These are phyloP conservation scores for Aureobasidium sp. DNA, from an alignment of 2,329 filamentous ascomycete species.

Conservation along the genomic window DNA sequence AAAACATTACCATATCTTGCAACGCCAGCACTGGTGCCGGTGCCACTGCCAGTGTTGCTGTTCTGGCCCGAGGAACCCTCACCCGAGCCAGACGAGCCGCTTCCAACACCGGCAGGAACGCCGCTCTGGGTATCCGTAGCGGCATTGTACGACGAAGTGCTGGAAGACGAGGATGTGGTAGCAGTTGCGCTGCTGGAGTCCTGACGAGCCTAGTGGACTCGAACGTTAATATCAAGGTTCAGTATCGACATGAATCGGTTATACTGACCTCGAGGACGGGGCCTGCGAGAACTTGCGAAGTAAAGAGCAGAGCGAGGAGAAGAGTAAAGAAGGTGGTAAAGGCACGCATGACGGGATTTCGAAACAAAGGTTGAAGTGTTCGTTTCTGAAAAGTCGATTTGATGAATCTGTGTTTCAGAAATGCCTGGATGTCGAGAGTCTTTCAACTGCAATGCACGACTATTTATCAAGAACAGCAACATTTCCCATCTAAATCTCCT, in stretches of 20 bases:
- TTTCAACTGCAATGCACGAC: background rate
- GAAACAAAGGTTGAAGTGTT: background rate
- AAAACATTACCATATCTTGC: background rate
- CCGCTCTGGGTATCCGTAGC: background rate
- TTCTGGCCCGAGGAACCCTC: conserved; percentile 1
- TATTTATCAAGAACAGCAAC: background rate
- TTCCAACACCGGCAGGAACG: background rate
- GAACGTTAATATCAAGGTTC: background rate
- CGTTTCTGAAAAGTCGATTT: background rate
- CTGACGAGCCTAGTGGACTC: background rate
- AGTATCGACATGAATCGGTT: background rate
- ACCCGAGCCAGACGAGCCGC: background rate
- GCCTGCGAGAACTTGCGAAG: background rate
- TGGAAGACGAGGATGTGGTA: background rate
- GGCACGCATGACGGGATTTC: background rate
- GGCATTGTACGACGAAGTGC: background rate
- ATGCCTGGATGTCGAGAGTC: background rate
- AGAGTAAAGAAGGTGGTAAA: background rate
- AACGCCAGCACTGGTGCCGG: background rate
- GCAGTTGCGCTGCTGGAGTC: background rate
- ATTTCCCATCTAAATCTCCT: background rate
- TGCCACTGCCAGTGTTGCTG: background rate
- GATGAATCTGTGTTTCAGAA: background rate
- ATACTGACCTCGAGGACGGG: background rate
- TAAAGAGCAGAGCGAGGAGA: background rate